Evolutionary conservation across 805 yeast genomes (phyloP), one percentile per base, ranked within the genome.

Genomic region (Nakazawaea sp.): DNA sequence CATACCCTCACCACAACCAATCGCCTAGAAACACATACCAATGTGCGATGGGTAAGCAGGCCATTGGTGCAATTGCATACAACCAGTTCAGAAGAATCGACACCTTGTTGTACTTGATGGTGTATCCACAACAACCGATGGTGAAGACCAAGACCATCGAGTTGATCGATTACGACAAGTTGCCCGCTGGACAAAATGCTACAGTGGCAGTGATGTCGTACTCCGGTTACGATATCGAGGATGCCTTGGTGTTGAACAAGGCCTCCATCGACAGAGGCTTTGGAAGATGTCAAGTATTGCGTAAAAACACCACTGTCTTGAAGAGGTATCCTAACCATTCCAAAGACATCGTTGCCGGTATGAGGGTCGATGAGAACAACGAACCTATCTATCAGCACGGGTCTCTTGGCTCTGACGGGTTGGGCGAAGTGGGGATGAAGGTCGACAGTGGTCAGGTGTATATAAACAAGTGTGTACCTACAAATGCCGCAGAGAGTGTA

Each of bases 31-130:
- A 92, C 61, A 92, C 92, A 97, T 92, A 92, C 61, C 98, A 92
- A 68, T 92, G 98, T 66, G 98, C 92, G 72, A 92, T 92, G 98
- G 97, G 96, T 78, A 87, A 87, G 63, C 98, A 92, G 66, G 98
- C 98, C n/a, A 90, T 92, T 60, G 98, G 98, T 49, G 97, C 97
- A 2, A 92, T 92, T 61, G 96, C 95, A 9, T 92, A 92, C 58
- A 92, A 92, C 59, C 98, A 92, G 62, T 85, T 92, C 64, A 75
- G 87, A 55, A 80, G 98, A 59, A 90, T 92, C 47, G 98, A 92
- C 55, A 92, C 98, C 1, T 63, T 92, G 53, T 66, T 92, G 46
- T 92, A 92, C 54, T 68, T 92, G 46, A 85, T 92, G 96, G 95
- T 88, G n/a, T 92, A 92, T 55, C 98, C 98, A 4, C 97, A 92